Evolutionary conservation across 2,329 filamentous ascomycete species (phyloP).

Genomic region (Pezicula rhizophila): DNA sequence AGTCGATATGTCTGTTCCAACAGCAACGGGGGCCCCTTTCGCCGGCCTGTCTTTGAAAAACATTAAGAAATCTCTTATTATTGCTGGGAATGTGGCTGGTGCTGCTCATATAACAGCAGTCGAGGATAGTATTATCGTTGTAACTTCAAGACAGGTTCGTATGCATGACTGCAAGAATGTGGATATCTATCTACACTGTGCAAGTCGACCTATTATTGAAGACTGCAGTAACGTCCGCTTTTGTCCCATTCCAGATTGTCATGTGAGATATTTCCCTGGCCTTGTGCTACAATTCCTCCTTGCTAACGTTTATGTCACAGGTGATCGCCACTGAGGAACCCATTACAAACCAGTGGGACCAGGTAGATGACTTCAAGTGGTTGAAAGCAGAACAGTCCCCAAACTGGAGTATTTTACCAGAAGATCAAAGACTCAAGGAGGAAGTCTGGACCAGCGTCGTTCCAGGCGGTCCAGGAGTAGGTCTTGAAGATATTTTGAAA

Average conservation of each 20-base stretch:
- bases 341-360: conserved; percentile 69
- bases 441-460: conserved; percentile 65
- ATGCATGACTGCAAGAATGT: conserved; percentile 84
- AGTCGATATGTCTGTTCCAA: conserved; percentile 72
- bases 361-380: conserved; percentile 98
- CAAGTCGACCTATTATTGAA: conserved; percentile 88
- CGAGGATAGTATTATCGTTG: conserved; percentile 66
- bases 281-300: neutral
- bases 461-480: conserved; percentile 54
- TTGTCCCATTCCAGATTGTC: conserved; percentile 63
- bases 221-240: conserved; percentile 76
- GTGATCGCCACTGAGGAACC: conserved; percentile 19
- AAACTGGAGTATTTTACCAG: conserved; percentile 71
- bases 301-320: conserved; percentile 13
- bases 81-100: conserved; percentile 73
- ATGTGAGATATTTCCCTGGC: conserved; percentile 46
- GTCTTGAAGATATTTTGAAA: conserved; percentile 59
- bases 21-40: conserved; percentile 56
- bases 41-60: conserved; percentile 65
- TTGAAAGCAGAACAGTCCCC: conserved; percentile 79
- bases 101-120: conserved; percentile 78
- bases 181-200: conserved; percentile 75
- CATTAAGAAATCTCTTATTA: conserved; percentile 63
- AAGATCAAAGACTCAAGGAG: conserved; percentile 51
- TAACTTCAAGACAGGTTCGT: conserved; percentile 79